phyloP scores from a whole-genome alignment of 768 basidiomycete genomes.

The Mycena galericulata region DNA sequence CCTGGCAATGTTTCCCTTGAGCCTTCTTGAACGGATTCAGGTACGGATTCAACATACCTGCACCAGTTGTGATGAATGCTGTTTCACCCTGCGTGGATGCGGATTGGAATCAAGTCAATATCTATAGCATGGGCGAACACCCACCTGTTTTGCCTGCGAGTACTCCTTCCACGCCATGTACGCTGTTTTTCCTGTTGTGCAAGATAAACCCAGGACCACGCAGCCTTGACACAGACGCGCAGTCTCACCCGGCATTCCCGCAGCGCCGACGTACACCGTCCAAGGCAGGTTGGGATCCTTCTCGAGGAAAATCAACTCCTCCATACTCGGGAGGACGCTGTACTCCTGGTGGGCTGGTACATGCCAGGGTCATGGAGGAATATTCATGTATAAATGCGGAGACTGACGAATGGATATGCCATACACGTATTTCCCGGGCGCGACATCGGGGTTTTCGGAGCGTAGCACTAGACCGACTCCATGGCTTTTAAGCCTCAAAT shows the following conservation, averaged over 20 bases:
- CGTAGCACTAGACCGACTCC: conserved; percentile 61
- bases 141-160: conserved; percentile 31
- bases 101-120: too few species aligned
- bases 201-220: too few species aligned
- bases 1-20: not conserved
- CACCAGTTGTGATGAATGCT: conserved; percentile 11
- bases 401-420: conserved; percentile 45
- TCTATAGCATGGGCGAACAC: not conserved
- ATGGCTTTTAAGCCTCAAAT: conserved; percentile 41
- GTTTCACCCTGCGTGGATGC: conserved; percentile 14
- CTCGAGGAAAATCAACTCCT: not conserved
- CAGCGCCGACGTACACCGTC: conserved; percentile 57
- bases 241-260: conserved; percentile 67
- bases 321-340: not conserved
- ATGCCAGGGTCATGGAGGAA: not conserved
- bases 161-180: conserved; percentile 42
- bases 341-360: conserved; percentile 26
- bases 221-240: too few species aligned
- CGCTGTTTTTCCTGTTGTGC: conserved; percentile 39
- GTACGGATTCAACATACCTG: not conserved
- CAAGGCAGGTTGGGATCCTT: conserved; percentile 16
- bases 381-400: not conserved
- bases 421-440: conserved; percentile 56
- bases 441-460: conserved; percentile 49
- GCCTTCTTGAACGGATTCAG: not conserved